These are phyloP conservation scores for Sistotremastrum niveocremeum DNA, from an alignment of 768 basidiomycete genomes.

Conservation along the genomic window DNA sequence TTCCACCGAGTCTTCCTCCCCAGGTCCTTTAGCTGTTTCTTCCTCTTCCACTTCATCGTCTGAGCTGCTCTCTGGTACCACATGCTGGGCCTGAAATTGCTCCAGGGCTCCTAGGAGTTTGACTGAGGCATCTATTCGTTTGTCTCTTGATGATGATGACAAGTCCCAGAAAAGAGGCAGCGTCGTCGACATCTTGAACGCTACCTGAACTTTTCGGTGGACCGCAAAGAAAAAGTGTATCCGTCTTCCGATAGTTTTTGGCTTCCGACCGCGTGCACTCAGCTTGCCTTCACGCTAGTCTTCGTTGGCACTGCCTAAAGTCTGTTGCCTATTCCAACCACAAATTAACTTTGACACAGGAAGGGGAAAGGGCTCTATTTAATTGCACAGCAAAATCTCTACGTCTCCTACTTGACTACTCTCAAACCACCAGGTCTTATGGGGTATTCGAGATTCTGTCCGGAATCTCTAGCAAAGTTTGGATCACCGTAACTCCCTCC, in stretches of 20 bases:
- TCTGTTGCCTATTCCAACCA: neutral
- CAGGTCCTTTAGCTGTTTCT: constrained; percentile 9
- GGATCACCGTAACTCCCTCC: constrained; percentile 23
- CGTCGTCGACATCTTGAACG: constrained; percentile 57
- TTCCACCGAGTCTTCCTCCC: constrained; percentile 14
- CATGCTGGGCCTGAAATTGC: constrained; percentile 65
- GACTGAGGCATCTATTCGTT: constrained; percentile 74
- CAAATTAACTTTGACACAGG: neutral
- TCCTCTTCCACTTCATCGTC: constrained; percentile 35
- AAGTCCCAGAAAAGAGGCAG: constrained; percentile 91
- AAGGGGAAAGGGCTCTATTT: neutral
- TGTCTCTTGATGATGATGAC: constrained; percentile 66
- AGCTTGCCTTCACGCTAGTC: too few relatives aligned
- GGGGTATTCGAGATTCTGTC: too few relatives aligned
- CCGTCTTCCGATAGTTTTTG: too few relatives aligned
- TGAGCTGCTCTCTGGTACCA: constrained; percentile 26
- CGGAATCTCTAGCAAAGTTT: constrained; percentile 20
- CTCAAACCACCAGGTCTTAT: too few relatives aligned
- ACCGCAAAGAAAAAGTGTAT: too few relatives aligned
- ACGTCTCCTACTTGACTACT: too few relatives aligned
- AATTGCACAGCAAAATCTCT: too few relatives aligned
- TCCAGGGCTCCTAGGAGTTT: constrained; percentile 72
- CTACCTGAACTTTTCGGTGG: too few relatives aligned
- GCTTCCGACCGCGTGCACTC: too few relatives aligned
- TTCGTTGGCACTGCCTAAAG: too few relatives aligned